Conservation (phyloP, 306 rosid species). For the Lupinus albus region DNA sequence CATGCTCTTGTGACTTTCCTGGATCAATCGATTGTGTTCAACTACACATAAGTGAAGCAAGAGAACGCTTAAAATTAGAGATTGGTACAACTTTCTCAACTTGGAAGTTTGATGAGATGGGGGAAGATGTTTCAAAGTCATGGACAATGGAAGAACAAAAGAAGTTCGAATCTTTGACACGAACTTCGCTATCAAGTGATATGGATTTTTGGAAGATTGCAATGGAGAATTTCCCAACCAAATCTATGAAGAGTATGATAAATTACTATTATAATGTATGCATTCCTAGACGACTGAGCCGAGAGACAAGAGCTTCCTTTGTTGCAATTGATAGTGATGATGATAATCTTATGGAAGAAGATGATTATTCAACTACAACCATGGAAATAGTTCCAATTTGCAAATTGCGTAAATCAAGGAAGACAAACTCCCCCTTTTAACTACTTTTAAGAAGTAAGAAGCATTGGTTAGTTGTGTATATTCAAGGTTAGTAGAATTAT, state of each 20-base stretch:
- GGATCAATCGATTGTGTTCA: constrained; percentile 43
- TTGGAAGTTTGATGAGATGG: constrained; percentile 54
- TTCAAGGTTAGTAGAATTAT: no score
- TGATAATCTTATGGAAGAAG: constrained; percentile 27
- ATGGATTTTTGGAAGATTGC: constrained; percentile 44
- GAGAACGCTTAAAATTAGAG: constrained; percentile 32
- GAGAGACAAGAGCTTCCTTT: constrained; percentile 29
- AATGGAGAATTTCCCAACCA: constrained; percentile 41
- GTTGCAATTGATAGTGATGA: constrained; percentile 35
- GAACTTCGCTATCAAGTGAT: not conserved
- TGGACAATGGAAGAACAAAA: constrained; percentile 40
- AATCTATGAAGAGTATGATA: constrained; percentile 37
- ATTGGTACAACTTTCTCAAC: constrained; percentile 39
- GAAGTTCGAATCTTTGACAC: constrained; percentile 35
- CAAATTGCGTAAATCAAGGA: not conserved
- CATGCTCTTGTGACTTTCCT: constrained; percentile 40
- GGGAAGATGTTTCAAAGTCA: constrained; percentile 37
- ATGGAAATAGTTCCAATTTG: not conserved
- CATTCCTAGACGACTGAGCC: constrained; percentile 41
- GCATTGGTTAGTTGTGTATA: not conserved
- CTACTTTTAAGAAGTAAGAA: not conserved
- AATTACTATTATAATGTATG: constrained; percentile 49
- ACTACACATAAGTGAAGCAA: constrained; percentile 38
- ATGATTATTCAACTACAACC: not conserved
- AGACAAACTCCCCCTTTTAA: not conserved